Percentiles rank a stretch among this genome's conserved stretches.
These are phyloP conservation scores for Sanguinoderma infundibulare DNA, from an alignment of 1,284 basidiomycete genomes.

Conservation along the genomic window DNA sequence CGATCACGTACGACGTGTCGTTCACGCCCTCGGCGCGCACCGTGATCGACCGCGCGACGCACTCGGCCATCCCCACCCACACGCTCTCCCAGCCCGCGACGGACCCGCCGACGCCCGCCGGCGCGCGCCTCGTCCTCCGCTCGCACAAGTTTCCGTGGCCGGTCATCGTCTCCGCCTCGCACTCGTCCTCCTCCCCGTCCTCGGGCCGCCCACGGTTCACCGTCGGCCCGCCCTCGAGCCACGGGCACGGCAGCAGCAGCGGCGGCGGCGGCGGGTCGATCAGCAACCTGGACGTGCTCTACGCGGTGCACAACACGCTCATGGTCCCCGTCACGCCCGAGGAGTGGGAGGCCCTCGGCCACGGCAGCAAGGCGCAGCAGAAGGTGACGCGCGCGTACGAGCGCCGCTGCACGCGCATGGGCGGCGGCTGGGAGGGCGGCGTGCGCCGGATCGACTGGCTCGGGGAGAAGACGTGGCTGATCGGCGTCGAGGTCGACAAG, in stretches of 20 bases:
- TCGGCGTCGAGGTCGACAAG: constrained; percentile 67
- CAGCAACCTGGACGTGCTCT: constrained; percentile 66
- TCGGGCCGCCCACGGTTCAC: constrained; percentile 34
- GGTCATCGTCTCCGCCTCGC: constrained; percentile 45
- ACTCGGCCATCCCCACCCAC: constrained; percentile 56
- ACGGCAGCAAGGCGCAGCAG: constrained; percentile 54
- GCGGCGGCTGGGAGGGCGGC: constrained; percentile 70
- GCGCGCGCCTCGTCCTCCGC: constrained; percentile 55
- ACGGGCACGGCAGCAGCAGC: constrained; percentile 28
- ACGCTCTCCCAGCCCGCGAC: constrained; percentile 68
- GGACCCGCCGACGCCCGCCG: constrained; percentile 53
- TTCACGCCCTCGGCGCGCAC: constrained; percentile 62
- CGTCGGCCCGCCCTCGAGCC: constrained; percentile 35
- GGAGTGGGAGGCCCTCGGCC: constrained; percentile 67
- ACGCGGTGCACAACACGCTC: constrained; percentile 61
- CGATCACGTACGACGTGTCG: constrained; percentile 63
- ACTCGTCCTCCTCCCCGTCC: constrained; percentile 31
- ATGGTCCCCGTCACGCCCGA: constrained; percentile 58
- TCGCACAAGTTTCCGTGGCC: constrained; percentile 68
- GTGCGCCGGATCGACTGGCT: constrained; percentile 71
- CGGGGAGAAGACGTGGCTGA: constrained; percentile 59
- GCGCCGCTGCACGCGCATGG: constrained; percentile 59
- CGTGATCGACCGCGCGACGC: constrained; percentile 58
- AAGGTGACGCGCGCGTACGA: constrained; percentile 66
- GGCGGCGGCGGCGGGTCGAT: constrained; percentile 38